Percentiles rank a stretch among this genome's conserved stretches.
Conservation (phyloP, 768 basidiomycete species). For the Antrodiella citrinella region DNA sequence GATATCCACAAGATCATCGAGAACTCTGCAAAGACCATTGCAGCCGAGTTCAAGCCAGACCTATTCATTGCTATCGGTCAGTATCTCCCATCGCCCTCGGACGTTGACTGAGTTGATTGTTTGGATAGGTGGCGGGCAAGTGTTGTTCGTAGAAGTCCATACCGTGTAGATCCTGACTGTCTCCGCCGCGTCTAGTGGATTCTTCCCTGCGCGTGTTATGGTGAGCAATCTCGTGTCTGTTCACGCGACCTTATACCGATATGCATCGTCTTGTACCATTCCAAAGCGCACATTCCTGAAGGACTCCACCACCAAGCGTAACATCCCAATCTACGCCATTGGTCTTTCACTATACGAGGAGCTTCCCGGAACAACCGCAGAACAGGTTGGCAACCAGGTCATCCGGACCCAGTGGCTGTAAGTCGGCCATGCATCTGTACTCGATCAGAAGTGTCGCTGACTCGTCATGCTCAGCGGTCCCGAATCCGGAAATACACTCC, state of each 20-base stretch:
- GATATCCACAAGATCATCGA: conserved; percentile 88
- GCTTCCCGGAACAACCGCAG: conserved; percentile 62
- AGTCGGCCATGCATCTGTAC: conserved; percentile 21
- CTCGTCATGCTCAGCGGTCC: conserved; percentile 48
- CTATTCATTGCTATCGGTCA: conserved; percentile 76
- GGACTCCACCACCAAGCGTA: conserved; percentile 56
- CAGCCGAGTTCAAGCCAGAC: conserved; percentile 76
- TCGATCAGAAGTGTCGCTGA: neutral
- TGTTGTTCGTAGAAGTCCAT: no score
- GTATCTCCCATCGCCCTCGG: conserved; percentile 6
- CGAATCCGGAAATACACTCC: conserved; percentile 55
- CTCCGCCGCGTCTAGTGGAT: conserved; percentile 51
- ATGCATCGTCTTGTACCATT: conserved; percentile 3
- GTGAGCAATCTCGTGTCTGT: conserved; percentile 24
- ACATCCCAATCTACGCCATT: conserved; percentile 92
- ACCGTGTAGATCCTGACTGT: conserved; percentile 11
- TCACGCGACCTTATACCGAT: neutral
- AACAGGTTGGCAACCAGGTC: conserved; percentile 77
- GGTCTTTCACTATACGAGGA: conserved; percentile 94
- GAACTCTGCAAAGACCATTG: conserved; percentile 56
- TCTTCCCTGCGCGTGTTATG: conserved; percentile 93
- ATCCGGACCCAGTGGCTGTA: conserved; percentile 96
- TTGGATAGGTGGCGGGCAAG: conserved; percentile 75
- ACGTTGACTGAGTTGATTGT: neutral
- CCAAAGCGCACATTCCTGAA: conserved; percentile 78